phyloP scores from a whole-genome alignment of 371 early-diverging fungal species.

The Mortierella sp. region DNA sequence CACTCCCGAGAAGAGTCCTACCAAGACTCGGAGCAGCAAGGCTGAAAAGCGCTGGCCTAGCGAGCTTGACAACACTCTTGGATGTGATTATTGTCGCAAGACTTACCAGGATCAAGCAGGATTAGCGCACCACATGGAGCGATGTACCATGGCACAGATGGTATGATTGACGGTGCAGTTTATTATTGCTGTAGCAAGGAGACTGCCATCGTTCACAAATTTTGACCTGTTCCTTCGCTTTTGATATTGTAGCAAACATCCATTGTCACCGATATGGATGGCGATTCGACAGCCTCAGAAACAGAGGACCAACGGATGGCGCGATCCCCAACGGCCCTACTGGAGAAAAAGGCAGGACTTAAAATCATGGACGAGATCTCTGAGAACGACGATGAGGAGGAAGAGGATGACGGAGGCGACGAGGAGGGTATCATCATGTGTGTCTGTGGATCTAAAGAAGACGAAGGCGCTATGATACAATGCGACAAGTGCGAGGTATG shows the following conservation, averaged over 20 bases:
- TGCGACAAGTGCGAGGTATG: slow-evolving; percentile 67
- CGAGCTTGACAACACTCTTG: slow-evolving; percentile 35
- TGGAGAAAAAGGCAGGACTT: not conserved
- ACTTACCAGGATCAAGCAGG: slow-evolving; percentile 63
- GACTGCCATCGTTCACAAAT: not conserved
- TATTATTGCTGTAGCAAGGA: not conserved
- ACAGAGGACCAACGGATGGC: slow-evolving; percentile 50
- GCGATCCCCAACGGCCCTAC: slow-evolving; percentile 22
- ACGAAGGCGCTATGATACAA: slow-evolving; percentile 69
- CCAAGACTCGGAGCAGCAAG: not conserved
- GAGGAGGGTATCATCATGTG: slow-evolving; percentile 60
- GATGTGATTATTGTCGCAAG: slow-evolving; percentile 65
- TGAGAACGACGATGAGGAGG: slow-evolving; percentile 29
- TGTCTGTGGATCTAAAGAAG: slow-evolving; percentile 65
- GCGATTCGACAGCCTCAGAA: slow-evolving; percentile 46
- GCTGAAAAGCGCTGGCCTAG: slow-evolving; percentile 21
- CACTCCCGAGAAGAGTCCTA: not conserved
- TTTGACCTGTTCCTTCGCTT: not conserved
- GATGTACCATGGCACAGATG: slow-evolving; percentile 58
- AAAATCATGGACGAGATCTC: slow-evolving; percentile 22
- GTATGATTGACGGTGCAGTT: slow-evolving; percentile 12
- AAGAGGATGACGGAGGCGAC: slow-evolving; percentile 37
- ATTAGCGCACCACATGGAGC: slow-evolving; percentile 60
- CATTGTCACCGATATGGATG: slow-evolving; percentile 27
- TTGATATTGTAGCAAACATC: slow-evolving; percentile 23